Evolutionary conservation across 495 filamentous ascomycete genomes (phyloP).

Genomic region (Tuber brumale): DNA sequence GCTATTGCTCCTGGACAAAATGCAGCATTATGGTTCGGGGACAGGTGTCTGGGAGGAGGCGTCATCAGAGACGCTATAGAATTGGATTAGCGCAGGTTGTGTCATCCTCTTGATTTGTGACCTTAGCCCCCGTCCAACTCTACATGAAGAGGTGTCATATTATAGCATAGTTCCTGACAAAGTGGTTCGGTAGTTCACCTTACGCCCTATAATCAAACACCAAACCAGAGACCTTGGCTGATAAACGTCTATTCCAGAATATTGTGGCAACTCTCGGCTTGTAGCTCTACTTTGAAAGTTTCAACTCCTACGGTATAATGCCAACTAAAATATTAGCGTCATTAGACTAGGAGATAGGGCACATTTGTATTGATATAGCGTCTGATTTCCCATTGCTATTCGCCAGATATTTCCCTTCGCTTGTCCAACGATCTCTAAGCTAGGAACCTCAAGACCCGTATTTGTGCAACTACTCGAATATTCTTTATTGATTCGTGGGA

Average conservation of each 20-base stretch:
- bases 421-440: background rate
- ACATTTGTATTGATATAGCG: background rate
- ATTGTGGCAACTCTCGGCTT: background rate
- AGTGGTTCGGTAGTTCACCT: background rate
- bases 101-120: background rate
- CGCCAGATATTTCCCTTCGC: background rate
- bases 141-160: background rate
- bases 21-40: conserved; percentile 37
- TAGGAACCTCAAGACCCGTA: background rate
- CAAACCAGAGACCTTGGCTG: background rate
- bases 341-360: background rate
- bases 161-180: background rate
- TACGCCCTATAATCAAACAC: background rate
- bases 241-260: background rate
- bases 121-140: background rate
- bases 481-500: background rate
- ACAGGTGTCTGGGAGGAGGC: conserved; percentile 39
- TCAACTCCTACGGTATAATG: background rate
- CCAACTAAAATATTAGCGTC: background rate
- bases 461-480: background rate
- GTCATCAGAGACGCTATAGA: conserved; percentile 32
- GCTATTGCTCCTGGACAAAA: conserved; percentile 37
- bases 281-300: background rate
- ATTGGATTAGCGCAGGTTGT: conserved; percentile 12
- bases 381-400: background rate